These are phyloP conservation scores for Erigeron canadensis DNA, from an alignment of 129 eudicot species.

Conservation along the genomic window DNA sequence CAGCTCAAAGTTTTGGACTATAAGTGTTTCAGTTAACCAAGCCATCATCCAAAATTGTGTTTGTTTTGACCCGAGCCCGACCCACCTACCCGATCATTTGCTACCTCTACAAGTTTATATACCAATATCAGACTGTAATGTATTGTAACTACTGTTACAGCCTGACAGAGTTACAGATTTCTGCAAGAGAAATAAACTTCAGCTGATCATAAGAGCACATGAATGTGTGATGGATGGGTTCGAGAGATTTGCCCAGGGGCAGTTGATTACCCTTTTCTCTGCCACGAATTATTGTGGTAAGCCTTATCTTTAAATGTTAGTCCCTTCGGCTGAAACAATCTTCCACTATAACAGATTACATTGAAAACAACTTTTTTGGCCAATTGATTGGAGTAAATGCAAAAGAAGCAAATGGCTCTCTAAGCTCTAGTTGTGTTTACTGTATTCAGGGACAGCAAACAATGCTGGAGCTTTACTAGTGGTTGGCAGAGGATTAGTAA, in stretches of 20 bases:
- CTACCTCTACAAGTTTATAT: neutral
- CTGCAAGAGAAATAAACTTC: slow-evolving; percentile 88
- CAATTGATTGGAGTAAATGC: neutral
- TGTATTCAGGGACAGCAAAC: slow-evolving; percentile 81
- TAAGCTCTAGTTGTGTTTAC: neutral
- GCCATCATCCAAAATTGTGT: neutral
- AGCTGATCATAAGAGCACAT: slow-evolving; percentile 92
- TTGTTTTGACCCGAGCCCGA: neutral
- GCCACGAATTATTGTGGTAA: slow-evolving; percentile 98
- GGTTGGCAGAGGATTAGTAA: slow-evolving; percentile 84
- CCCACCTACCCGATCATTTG: neutral
- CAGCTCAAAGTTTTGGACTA: neutral
- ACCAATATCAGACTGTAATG: neutral
- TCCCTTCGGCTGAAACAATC: neutral
- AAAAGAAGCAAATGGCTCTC: neutral
- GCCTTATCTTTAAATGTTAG: slow-evolving; percentile 13
- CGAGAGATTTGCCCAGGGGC: slow-evolving; percentile 94
- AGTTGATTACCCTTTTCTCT: slow-evolving; percentile 91
- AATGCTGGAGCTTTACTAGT: slow-evolving; percentile 97
- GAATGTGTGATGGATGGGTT: slow-evolving; percentile 98
- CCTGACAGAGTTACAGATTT: slow-evolving; percentile 96
- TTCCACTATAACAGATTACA: neutral
- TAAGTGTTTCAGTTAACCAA: neutral
- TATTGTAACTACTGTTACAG: slow-evolving; percentile 42
- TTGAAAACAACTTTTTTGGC: neutral